phyloP scores from a whole-genome alignment of 768 basidiomycete species.

The Xerocomellus chrysenteron region DNA sequence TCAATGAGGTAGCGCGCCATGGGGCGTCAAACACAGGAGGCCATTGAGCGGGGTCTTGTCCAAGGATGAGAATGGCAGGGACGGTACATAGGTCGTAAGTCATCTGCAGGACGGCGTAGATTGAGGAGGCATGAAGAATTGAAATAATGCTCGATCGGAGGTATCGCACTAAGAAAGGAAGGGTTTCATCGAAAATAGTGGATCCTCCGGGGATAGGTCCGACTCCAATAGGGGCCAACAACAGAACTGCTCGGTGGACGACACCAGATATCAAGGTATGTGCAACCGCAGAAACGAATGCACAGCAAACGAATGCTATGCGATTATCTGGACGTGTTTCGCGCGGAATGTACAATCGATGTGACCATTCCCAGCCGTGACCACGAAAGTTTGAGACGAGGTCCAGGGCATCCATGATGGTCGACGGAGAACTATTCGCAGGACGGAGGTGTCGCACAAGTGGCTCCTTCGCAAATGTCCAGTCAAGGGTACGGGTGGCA shows the following conservation, averaged over 20 bases:
- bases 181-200: background rate
- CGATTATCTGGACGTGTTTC: background rate
- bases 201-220: background rate
- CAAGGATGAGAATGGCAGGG: background rate
- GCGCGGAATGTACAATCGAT: background rate
- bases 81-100: background rate
- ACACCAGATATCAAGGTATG: background rate
- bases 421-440: background rate
- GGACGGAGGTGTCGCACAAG: background rate
- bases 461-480: background rate
- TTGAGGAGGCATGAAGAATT: background rate
- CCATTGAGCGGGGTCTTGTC: conserved; percentile 3
- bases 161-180: background rate
- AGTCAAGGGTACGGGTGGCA: background rate
- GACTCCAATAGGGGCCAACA: background rate
- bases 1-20: background rate
- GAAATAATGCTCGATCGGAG: background rate
- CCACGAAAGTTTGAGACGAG: background rate
- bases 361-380: background rate
- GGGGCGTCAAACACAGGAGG: background rate
- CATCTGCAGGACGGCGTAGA: background rate
- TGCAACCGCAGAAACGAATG: background rate
- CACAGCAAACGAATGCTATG: background rate
- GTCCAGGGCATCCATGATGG: background rate
- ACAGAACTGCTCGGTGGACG: background rate